Evolutionary conservation across 345 rosid genomes (phyloP).

Genomic region (Crucihimalaya himalaica): DNA sequence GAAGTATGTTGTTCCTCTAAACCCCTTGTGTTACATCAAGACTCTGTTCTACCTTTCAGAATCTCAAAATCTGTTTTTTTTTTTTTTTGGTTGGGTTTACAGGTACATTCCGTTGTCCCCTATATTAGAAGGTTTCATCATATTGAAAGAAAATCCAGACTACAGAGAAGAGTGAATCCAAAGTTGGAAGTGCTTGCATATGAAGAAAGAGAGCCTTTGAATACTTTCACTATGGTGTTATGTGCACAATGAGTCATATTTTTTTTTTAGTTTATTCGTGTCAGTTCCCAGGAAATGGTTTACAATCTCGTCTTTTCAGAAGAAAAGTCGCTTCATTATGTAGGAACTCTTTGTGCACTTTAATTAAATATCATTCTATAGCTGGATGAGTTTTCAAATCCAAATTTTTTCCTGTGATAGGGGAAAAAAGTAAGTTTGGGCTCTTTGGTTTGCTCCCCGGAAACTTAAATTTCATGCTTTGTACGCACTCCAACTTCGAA

Average conservation of each 20-base stretch:
- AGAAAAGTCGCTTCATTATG: background rate
- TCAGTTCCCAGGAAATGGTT: slow-evolving; percentile 6
- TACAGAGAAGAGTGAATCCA: slow-evolving; percentile 60
- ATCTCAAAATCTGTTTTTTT: background rate
- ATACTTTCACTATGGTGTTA: background rate
- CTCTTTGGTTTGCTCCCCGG: background rate
- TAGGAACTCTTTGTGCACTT: slow-evolving; percentile 25
- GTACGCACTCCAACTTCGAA: slow-evolving; percentile 6
- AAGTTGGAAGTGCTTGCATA: background rate
- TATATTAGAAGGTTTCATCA: slow-evolving; percentile 89
- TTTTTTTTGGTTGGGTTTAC: slow-evolving; percentile 10
- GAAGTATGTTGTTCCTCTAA: slow-evolving; percentile 53
- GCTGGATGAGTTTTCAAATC: background rate
- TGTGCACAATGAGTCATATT: slow-evolving; percentile 1
- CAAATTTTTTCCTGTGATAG: background rate
- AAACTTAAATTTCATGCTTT: background rate
- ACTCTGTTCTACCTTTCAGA: background rate
- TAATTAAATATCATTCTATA: slow-evolving; percentile 10
- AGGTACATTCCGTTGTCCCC: slow-evolving; percentile 90
- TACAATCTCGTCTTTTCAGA: background rate
- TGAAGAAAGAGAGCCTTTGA: slow-evolving; percentile 1
- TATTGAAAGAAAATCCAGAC: slow-evolving; percentile 80
- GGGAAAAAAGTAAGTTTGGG: background rate
- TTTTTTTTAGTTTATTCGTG: slow-evolving; percentile 10
- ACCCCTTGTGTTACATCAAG: background rate